Base-by-base conservation (phyloP, 139 green algal species). In the Prasinococcaceae sp. region DNA sequence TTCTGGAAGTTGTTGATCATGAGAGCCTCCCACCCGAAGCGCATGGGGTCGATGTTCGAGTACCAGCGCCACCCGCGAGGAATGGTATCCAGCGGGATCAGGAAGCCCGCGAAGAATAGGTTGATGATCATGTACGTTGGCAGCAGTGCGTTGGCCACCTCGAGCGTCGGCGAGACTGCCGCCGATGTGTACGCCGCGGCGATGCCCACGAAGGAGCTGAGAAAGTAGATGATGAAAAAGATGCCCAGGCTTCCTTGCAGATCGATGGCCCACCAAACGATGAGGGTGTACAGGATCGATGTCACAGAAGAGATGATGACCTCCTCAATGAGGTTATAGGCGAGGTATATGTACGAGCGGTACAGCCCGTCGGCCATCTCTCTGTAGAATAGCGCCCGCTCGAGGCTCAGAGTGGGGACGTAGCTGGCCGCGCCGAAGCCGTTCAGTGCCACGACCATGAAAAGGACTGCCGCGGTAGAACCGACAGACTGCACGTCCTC, bases 201-300 rank as follows among this genome's bases (percentile, higher is more conserved):
- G 5, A 53, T 46, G 46, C 55, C 55, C 20, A 40, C 32, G 33
- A 60, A 55, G 53, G 60, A 60, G 5, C 25, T 27, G 12, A 70
- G 39, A 53, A 53, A 70, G 38, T 60, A 62, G 17, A 64, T 8
- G 47, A 36, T 25, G 30, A 60, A 63, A n/a, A n/a, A n/a, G n/a
- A n/a, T n/a, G n/a, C n/a, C n/a, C n/a, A n/a, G n/a, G 29, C 24
- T 30, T 20, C 61, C 61, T 6, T 26, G 9, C 30, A 65, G 33
- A 12, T 24, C 48, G 19, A 51, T 17, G 25, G 28, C 38, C 35
- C 30, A 50, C 17, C 41, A 58, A 6, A 65, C 39, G 26, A 58
- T 44, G 24, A 38, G 12, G 20, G 16, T 20, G 36, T 33, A 25
- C 5, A 58, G 17, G 9, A 65, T 16, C 1, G 58, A 40, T 8